Conservation (phyloP, 345 rosid species). For the Turnera subulata region DNA sequence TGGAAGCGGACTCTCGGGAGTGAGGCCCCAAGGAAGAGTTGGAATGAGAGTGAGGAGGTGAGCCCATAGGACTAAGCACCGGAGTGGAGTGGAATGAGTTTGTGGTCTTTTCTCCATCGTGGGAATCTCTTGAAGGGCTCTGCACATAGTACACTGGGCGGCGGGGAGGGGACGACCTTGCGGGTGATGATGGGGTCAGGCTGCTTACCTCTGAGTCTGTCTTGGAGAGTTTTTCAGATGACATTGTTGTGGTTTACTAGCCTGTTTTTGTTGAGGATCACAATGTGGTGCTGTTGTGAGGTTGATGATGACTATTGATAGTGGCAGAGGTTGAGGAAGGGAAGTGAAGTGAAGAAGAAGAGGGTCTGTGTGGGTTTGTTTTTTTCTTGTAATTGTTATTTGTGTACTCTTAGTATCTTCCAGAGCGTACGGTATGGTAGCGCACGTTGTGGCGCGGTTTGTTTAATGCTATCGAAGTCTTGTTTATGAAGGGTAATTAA, state of each 20-base stretch:
- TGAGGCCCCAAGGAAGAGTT: slow-evolving; percentile 71
- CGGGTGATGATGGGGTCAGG: slow-evolving; percentile 50
- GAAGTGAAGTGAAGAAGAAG: slow-evolving; percentile 3
- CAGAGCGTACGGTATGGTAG: slow-evolving; percentile 22
- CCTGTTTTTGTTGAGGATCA: neutral
- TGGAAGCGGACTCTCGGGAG: slow-evolving; percentile 63
- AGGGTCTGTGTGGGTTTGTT: neutral
- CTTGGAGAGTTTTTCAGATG: slow-evolving; percentile 34
- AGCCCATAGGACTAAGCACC: slow-evolving; percentile 54
- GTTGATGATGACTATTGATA: neutral
- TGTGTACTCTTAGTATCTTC: slow-evolving; percentile 14
- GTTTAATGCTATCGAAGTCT: slow-evolving; percentile 30
- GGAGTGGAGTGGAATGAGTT: slow-evolving; percentile 70
- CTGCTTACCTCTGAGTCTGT: slow-evolving; percentile 69
- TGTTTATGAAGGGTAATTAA: slow-evolving; percentile 29
- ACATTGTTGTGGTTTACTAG: slow-evolving; percentile 21
- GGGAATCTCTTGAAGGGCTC: slow-evolving; percentile 69
- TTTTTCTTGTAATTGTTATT: neutral
- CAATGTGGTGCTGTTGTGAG: too few relatives aligned
- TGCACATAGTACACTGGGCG: slow-evolving; percentile 66
- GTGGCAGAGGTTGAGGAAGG: neutral
- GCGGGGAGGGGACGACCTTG: slow-evolving; percentile 37
- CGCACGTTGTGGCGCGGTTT: slow-evolving; percentile 29
- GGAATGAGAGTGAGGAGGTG: slow-evolving; percentile 70
- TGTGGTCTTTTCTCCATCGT: slow-evolving; percentile 60